Evolutionary conservation across 176 grass and related monocot species (phyloP).

Genomic region (Echinochloa phyllopogon): DNA sequence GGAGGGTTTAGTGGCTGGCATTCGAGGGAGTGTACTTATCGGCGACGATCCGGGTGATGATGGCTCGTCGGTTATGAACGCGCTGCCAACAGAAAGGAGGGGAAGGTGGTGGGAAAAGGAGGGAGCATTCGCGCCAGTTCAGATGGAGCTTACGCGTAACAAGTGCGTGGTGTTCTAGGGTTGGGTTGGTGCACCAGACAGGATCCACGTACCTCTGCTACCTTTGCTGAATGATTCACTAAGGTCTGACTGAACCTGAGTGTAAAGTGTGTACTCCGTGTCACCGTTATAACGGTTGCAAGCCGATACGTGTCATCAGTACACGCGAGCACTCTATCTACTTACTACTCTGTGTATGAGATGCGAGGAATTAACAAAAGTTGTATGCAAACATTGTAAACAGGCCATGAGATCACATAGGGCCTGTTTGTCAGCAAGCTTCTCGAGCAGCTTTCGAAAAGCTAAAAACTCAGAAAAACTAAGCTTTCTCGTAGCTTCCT

Average conservation of each 20-base stretch:
- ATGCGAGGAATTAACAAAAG: not conserved
- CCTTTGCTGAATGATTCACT: conserved; percentile 11
- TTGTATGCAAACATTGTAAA: not conserved
- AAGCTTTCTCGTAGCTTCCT: too few species aligned
- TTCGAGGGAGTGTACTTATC: conserved; percentile 23
- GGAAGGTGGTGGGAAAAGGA: conserved; percentile 40
- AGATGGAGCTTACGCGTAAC: conserved; percentile 1
- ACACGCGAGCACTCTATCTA: not conserved
- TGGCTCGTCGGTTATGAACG: conserved; percentile 34
- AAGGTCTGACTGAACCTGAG: not conserved
- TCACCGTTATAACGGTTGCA: not conserved
- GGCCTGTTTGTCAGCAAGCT: too few species aligned
- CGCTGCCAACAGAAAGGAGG: not conserved
- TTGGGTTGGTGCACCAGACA: conserved; percentile 26
- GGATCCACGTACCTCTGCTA: conserved; percentile 21
- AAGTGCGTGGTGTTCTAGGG: not conserved
- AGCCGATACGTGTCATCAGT: conserved; percentile 11
- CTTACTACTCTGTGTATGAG: not conserved
- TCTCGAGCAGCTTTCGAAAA: too few species aligned
- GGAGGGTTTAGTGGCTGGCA: not conserved
- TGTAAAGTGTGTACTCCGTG: not conserved
- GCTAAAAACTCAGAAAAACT: too few species aligned
- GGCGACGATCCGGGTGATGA: not conserved
- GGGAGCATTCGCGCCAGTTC: conserved; percentile 1
- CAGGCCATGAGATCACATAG: too few species aligned